Evolutionary conservation across 768 basidiomycete species (phyloP), one percentile per base, ranked within the genome.

Genomic region (Lenzites betulinus): DNA sequence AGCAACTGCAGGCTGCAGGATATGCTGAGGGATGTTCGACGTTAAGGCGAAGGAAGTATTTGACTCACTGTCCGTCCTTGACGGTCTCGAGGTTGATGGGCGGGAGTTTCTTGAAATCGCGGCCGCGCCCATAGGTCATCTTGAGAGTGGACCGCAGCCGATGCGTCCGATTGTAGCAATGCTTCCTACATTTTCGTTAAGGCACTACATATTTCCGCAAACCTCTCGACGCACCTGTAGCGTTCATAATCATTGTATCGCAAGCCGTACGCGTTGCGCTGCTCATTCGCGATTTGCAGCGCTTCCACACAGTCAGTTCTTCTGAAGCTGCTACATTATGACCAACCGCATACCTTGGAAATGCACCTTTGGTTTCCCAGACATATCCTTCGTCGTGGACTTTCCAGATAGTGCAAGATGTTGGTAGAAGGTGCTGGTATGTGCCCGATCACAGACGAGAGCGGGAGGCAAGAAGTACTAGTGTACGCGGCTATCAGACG

Each of bases 121-220:
- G 88, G 23, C 92, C 92, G 70, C 90, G 92, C 30, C 93, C 93
- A 66, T 95, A 92, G 18, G 90, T 92, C 78, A 87, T 83, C 70
- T 91, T 93, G 50, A 95, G 82, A 1, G 86, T 81, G 28, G 91
- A 92, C 63, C 95, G 86, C 41, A 97, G 78, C 50, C 92, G 87
- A 74, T 95, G 93, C 0, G 95, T 90, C 68, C 92, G 86, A 71
- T 94, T 93, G 7, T 90, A 86, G 71, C 94, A 96, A 69, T 98
- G 95, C 66, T 93, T 93, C 66, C 95, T 93, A 74, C 8, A 7
- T 22, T 28, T 22, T 22, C 15, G 36, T 18, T 7, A 1, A 36
- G 9, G 13, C 3, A 28, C n/a, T 7, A 35, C 20, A 46, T 22
- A 2, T 12, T 15, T 5, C 11, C 4, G 11, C 11, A 6, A 0